Evolutionary conservation across 1,284 basidiomycete species (phyloP), one percentile per base, ranked within the genome.

Genomic region (Rhodofomes roseus): DNA sequence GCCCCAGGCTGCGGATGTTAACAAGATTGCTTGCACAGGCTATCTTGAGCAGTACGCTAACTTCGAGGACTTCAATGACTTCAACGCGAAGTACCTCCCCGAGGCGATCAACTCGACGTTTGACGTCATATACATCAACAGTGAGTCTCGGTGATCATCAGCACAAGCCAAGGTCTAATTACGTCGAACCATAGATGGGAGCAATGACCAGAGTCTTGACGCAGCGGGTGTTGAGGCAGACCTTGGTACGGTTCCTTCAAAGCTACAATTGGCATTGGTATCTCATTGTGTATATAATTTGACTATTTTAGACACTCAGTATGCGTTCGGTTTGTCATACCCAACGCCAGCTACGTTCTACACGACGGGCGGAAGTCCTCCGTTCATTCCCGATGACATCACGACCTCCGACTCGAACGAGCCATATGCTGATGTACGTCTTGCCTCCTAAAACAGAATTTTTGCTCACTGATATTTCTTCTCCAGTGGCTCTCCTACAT

Each of bases 221-320:
- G 73, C 74, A 20, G 82, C 88, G 11, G 89, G 88, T 1, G 69
- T 67, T 5, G 91, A 93, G 71, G 90, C 90, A 14, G 81, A 90
- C 65, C 73, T 93, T 8, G 71, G 71, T 73, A 57, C 12, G 65
- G 40, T 4, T 18, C 37, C 14, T 16, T 39, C 7, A 9, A 31
- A 16, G 11, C 22, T 34, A 16, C 16, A 34, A 16, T 25, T 8
- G 34, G 2, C 22, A 14, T 14, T n/a, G 5, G 18, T 20, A 27
- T n/a, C 4, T 11, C 20, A 27, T 36, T n/a, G 23, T n/a, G 12
- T 14, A 50, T 23, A 40, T 36, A 4, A 11, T 11, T 34, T 34
- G 31, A 46, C 34, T 23, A 31, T 14, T 37, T 29, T 11, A 61
- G 92, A 90, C 69, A 80, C 77, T 11, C 88, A 86, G 69, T 88